A percentile compares a stretch with the other conserved stretches of the same genome.
Conservation (phyloP, 2,329 filamentous ascomycete species). For the Ambrosiella beaveri region DNA sequence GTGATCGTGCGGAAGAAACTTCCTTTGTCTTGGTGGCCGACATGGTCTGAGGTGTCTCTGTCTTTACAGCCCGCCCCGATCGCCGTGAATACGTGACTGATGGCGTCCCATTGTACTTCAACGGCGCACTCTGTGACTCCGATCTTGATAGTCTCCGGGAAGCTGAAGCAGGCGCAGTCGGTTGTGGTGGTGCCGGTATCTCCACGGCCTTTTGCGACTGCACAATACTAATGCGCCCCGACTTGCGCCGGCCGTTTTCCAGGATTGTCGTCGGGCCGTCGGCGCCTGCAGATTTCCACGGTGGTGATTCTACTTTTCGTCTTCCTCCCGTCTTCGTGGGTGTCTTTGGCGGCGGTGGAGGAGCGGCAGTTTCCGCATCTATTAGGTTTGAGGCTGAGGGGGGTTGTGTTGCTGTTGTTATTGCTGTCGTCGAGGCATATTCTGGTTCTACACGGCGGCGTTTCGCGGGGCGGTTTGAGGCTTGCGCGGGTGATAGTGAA, state of each 20-base stretch:
- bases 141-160: not conserved
- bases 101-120: not conserved
- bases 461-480: conserved; percentile 38
- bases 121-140: not conserved
- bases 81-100: not conserved
- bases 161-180: not conserved
- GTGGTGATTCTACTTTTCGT: conserved; percentile 52
- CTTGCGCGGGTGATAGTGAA: not conserved
- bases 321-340: conserved; percentile 19
- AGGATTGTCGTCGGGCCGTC: conserved; percentile 79
- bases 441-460: conserved; percentile 39
- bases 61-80: not conserved
- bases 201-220: conserved; percentile 1
- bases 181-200: not conserved
- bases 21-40: not conserved
- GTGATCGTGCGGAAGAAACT: not conserved
- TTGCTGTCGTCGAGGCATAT: too few relatives aligned
- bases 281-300: conserved; percentile 75
- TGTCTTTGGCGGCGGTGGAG: conserved; percentile 21
- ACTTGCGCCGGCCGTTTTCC: conserved; percentile 52
- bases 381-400: not conserved
- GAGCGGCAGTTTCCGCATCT: not conserved
- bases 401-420: too few relatives aligned
- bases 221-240: conserved; percentile 43
- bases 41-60: not conserved